Base-by-base conservation (phyloP, 2,329 filamentous ascomycete species). In the Diplodia sapinea region DNA sequence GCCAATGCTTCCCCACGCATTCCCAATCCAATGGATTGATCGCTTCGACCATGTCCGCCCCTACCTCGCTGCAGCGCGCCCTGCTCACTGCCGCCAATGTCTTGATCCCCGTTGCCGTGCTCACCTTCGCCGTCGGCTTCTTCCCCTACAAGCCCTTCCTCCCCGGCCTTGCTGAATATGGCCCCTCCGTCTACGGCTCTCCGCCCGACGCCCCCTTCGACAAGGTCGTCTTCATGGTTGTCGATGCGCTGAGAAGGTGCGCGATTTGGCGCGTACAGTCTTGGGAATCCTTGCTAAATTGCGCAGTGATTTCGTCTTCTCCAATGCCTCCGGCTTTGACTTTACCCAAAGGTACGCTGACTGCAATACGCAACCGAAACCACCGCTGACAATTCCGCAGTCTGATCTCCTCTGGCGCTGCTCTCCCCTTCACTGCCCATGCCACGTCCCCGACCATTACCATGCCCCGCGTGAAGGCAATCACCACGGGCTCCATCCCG, bases 141-240 rank as follows among this genome's bases (percentile, higher is more conserved):
- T 99, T 99, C 76, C 95, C 95, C 8, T 97, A 98, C 81, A 99
- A 99, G 76, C 93, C 95, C 2, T 91, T 97, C 71, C 85, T 99
- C 57, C 89, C 94, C 12, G 95, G 95, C 4, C 82, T 97, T 56
- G 94, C 95, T 11, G 82, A 86, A 70, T 91, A 89, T 78, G 85
- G 87, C 70, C 74, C 85, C 61, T 76, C 86, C 33, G 80, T 83
- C 56, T 84, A 86, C 81, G 70, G 88, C 23, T 74, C 80, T 56
- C 84, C 84, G 7, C 88, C 91, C 3, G 79, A 84, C 59, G 86
- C 91, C 40, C 88, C 91, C 0, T 99, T 99, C 78, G 89, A 98
- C 79, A 93, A 90, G 74, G 83, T 98, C 65, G 84, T 99, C 65
- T 97, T 99, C 78, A 98, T 99, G 94, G 93, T 99, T 7, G 91